Conservation (phyloP, 495 filamentous ascomycete species). For the Cercophora samala region DNA sequence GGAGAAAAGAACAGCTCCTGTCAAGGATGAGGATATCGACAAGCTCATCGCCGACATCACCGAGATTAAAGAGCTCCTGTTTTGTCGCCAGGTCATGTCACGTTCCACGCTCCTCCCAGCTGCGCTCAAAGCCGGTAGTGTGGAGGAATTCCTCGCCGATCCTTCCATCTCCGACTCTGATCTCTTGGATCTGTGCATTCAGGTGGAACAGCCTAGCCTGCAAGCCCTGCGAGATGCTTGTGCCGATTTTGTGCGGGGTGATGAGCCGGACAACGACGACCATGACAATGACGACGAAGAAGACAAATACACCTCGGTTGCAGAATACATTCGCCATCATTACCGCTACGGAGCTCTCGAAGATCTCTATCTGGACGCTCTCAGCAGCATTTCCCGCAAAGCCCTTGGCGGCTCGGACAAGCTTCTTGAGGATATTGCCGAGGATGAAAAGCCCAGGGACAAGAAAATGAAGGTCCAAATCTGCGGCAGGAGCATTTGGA, state of each 20-base stretch:
- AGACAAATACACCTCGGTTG: constrained; percentile 16
- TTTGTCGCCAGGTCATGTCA: constrained; percentile 49
- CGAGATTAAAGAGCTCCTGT: constrained; percentile 50
- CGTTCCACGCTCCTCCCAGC: constrained; percentile 48
- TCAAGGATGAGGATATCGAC: constrained; percentile 44
- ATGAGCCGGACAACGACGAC: constrained; percentile 32
- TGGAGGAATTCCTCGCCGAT: constrained; percentile 49
- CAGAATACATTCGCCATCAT: constrained; percentile 27
- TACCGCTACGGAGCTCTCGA: constrained; percentile 27
- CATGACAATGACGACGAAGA: constrained; percentile 23
- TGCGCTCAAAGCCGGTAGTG: constrained; percentile 41
- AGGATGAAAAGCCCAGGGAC: constrained; percentile 16
- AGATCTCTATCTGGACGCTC: constrained; percentile 1
- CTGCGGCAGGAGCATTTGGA: constrained; percentile 53
- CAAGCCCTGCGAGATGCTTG: constrained; percentile 52
- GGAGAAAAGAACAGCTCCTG: constrained; percentile 36
- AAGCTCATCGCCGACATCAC: constrained; percentile 42
- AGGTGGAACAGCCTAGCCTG: constrained; percentile 44
- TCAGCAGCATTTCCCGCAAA: constrained; percentile 5
- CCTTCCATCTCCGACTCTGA: constrained; percentile 42
- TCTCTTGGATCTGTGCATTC: constrained; percentile 48
- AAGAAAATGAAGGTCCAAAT: constrained; percentile 47
- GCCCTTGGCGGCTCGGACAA: constrained; percentile 11
- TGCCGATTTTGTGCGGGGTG: constrained; percentile 47
- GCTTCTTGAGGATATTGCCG: constrained; percentile 14